Percentiles rank a stretch among this genome's conserved stretches.
These are phyloP conservation scores for Schrenkiella parvula DNA, from an alignment of 345 rosid species.

Conservation along the genomic window DNA sequence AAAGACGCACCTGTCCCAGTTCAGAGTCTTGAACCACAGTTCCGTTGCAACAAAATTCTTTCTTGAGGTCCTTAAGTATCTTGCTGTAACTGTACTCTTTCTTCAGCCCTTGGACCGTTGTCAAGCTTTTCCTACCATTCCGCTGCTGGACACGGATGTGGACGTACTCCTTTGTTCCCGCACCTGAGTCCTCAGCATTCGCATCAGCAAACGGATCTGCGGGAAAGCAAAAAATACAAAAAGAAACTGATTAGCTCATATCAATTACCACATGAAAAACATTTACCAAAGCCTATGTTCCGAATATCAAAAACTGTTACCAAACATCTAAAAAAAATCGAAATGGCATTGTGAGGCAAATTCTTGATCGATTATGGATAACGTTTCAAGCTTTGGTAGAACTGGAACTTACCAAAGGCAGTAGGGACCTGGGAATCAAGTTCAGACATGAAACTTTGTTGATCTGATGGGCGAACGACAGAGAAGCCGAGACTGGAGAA, in stretches of 20 bases:
- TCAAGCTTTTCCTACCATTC: slow-evolving; percentile 81
- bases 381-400: background rate
- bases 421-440: slow-evolving; percentile 50
- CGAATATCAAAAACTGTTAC: background rate
- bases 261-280: background rate
- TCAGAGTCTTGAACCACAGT: slow-evolving; percentile 84
- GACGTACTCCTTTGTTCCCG: slow-evolving; percentile 63
- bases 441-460: slow-evolving; percentile 61
- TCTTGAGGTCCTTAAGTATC: slow-evolving; percentile 87
- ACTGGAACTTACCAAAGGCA: slow-evolving; percentile 42
- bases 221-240: background rate
- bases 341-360: background rate
- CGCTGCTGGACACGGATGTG: slow-evolving; percentile 72
- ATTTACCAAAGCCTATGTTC: background rate
- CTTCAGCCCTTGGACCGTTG: slow-evolving; percentile 78
- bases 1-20: slow-evolving; percentile 61
- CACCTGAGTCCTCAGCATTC: slow-evolving; percentile 76
- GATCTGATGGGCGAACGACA: slow-evolving; percentile 19
- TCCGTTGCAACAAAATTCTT: slow-evolving; percentile 47
- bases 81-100: slow-evolving; percentile 75
- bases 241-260: background rate
- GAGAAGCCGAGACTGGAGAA: slow-evolving; percentile 22
- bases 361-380: background rate
- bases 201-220: slow-evolving; percentile 73
- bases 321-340: background rate